phyloP scores from a whole-genome alignment of 2,329 filamentous ascomycete species.

The Coniella vitis region DNA sequence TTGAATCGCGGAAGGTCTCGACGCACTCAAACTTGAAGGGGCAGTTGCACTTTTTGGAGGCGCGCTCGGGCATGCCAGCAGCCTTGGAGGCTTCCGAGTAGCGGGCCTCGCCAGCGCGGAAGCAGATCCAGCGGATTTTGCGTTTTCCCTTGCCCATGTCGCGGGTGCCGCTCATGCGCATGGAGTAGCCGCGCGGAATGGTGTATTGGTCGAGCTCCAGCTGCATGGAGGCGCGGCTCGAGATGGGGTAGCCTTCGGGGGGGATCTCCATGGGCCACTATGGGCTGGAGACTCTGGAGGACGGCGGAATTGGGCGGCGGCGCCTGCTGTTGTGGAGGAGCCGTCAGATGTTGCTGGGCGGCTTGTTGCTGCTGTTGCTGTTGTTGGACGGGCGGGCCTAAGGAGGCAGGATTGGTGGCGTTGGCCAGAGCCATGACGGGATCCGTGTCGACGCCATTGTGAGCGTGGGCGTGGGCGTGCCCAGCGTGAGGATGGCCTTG shows the following conservation, averaged over 20 bases:
- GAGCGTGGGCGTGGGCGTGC: constrained; percentile 1
- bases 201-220: constrained; percentile 31
- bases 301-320: background rate
- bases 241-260: constrained; percentile 28
- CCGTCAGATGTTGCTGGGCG: constrained; percentile 4
- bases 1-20: constrained; percentile 27
- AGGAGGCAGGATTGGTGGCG: constrained; percentile 11
- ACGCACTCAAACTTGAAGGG: constrained; percentile 31
- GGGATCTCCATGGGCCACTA: constrained; percentile 23
- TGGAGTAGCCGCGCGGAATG: constrained; percentile 30
- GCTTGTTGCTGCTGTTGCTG: constrained; percentile 6
- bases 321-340: background rate
- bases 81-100: constrained; percentile 23
- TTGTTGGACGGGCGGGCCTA: constrained; percentile 9
- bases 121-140: constrained; percentile 32
- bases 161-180: constrained; percentile 32
- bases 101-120: constrained; percentile 30
- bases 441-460: constrained; percentile 15
- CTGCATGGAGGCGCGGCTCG: constrained; percentile 28
- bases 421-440: constrained; percentile 16
- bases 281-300: constrained; percentile 7
- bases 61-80: constrained; percentile 27
- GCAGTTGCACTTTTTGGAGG: constrained; percentile 31
- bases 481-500: background rate
- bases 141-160: constrained; percentile 27